Conservation (phyloP, 371 early-diverging fungal species). For the Zopfochytrium polystomum region DNA sequence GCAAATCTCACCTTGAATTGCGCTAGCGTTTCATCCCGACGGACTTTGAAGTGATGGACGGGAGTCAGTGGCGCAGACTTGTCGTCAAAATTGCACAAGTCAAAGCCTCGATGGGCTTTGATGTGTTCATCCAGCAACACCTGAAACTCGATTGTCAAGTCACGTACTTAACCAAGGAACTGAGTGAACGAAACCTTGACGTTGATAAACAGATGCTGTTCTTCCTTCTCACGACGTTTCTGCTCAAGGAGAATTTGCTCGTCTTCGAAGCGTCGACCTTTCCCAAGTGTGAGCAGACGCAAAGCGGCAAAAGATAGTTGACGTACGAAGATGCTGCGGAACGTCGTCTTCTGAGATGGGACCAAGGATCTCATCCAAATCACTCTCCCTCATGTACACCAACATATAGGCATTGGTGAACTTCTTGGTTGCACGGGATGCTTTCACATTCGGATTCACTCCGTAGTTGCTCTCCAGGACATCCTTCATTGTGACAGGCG, state of each 20-base stretch:
- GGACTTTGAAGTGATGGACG: constrained; percentile 49
- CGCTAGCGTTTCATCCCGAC: constrained; percentile 57
- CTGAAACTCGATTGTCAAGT: constrained; percentile 16
- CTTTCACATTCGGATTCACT: constrained; percentile 10
- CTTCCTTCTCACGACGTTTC: constrained; percentile 63
- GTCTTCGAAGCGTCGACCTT: constrained; percentile 59
- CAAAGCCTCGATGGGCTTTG: constrained; percentile 72
- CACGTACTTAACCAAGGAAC: neutral
- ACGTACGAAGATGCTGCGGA: constrained; percentile 71
- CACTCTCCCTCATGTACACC: constrained; percentile 84
- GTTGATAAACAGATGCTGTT: constrained; percentile 64
- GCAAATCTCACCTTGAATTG: constrained; percentile 45
- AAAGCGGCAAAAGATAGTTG: neutral
- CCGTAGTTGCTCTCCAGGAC: constrained; percentile 97
- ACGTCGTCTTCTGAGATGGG: constrained; percentile 67
- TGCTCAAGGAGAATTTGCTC: constrained; percentile 57
- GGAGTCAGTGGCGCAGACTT: constrained; percentile 27
- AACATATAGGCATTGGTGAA: constrained; percentile 97
- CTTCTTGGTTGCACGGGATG: constrained; percentile 51
- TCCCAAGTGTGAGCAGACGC: neutral
- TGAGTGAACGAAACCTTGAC: constrained; percentile 47
- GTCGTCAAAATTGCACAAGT: constrained; percentile 71
- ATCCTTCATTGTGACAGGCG: constrained; percentile 78
- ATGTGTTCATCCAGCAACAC: constrained; percentile 66
- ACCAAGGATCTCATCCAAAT: constrained; percentile 68